Evolutionary conservation across 2,329 filamentous ascomycete genomes (phyloP).

Genomic region (Ophiocordyceps sinensis): DNA sequence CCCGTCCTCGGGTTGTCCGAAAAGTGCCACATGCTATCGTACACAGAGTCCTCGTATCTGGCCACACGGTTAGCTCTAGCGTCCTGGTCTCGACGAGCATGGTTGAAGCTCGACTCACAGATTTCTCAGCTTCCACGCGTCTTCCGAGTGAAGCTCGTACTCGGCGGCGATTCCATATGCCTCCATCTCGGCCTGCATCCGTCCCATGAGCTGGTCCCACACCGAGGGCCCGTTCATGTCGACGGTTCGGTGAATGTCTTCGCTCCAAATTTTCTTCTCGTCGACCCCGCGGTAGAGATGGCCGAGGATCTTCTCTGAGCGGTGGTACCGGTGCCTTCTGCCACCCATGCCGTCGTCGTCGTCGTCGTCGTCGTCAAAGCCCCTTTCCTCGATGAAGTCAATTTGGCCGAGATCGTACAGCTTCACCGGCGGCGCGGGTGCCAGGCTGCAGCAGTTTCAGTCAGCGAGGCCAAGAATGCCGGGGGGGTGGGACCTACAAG

Average conservation of each 20-base stretch:
- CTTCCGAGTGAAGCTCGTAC: conserved; percentile 18
- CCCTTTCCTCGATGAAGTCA: conserved; percentile 14
- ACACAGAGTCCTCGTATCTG: conserved; percentile 32
- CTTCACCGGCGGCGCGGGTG: conserved; percentile 28
- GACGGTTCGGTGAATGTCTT: conserved; percentile 25
- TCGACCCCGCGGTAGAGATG: conserved; percentile 58
- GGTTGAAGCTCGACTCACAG: conserved; percentile 27
- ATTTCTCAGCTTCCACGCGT: conserved; percentile 29
- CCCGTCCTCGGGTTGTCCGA: conserved; percentile 28
- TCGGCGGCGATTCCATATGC: conserved; percentile 11
- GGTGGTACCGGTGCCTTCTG: conserved; percentile 43
- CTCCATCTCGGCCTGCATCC: conserved; percentile 8
- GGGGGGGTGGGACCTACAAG: conserved; percentile 28
- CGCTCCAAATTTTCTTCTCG: conserved; percentile 49
- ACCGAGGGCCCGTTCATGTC: conserved; percentile 18
- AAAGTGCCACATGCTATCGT: conserved; percentile 24
- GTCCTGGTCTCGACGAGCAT: not conserved
- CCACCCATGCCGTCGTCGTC: conserved; percentile 27
- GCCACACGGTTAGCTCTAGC: conserved; percentile 14
- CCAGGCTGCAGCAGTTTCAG: conserved; percentile 19
- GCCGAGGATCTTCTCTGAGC: conserved; percentile 54
- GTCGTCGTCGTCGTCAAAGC: conserved; percentile 24
- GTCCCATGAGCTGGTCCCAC: conserved; percentile 26
- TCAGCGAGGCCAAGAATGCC: not conserved
- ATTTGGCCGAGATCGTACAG: conserved; percentile 31